These are phyloP conservation scores for Brasenia schreberi DNA, from an alignment of 164 flowering plant species.

Conservation along the genomic window DNA sequence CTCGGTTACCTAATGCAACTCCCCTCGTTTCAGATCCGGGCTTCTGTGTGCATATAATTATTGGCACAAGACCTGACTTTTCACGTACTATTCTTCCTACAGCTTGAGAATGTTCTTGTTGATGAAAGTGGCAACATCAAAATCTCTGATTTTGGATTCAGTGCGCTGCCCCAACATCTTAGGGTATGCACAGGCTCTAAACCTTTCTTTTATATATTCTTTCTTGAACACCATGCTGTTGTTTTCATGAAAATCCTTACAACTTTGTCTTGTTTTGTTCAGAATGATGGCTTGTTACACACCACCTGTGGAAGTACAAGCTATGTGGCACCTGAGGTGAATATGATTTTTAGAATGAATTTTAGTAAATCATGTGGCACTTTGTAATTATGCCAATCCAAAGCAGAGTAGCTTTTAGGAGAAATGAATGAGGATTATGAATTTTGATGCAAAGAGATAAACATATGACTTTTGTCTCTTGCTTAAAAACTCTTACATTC, in stretches of 20 bases:
- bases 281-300: constrained; percentile 86
- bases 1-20: too few species aligned
- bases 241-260: background rate
- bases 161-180: constrained; percentile 90
- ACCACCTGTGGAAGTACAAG: constrained; percentile 98
- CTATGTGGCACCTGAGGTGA: constrained; percentile 90
- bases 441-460: too few species aligned
- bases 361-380: too few species aligned
- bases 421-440: too few species aligned
- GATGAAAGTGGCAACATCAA: constrained; percentile 76
- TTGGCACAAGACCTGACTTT: background rate
- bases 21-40: too few species aligned
- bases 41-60: too few species aligned
- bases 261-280: background rate
- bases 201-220: background rate
- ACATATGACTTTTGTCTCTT: too few species aligned
- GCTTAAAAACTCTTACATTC: too few species aligned
- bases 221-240: background rate
- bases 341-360: background rate
- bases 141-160: constrained; percentile 92
- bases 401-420: too few species aligned
- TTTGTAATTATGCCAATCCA: too few species aligned
- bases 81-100: constrained; percentile 6
- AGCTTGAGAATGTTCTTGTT: constrained; percentile 87
- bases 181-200: constrained; percentile 29